phyloP scores from a whole-genome alignment of 192 early-diverging fungal genomes.

The Entophlyctis helioformis region DNA sequence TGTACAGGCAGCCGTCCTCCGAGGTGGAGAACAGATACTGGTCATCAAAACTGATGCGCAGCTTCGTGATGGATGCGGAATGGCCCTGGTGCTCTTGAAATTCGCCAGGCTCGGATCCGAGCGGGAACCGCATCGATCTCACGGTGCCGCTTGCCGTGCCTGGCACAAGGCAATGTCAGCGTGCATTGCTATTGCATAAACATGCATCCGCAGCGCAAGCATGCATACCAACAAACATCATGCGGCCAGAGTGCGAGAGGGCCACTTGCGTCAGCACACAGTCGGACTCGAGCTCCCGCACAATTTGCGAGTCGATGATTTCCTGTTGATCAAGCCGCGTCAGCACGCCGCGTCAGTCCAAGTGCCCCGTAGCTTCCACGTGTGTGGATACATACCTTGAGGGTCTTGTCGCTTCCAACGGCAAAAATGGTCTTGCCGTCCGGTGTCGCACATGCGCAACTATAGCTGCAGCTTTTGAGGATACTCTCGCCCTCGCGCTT shows the following conservation, averaged over 20 bases:
- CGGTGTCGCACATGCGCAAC: conserved; percentile 21
- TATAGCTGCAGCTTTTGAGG: conserved; percentile 35
- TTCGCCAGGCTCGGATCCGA: conserved; percentile 25
- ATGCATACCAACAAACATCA: conserved; percentile 43
- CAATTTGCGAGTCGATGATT: conserved; percentile 41
- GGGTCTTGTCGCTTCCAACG: conserved; percentile 35
- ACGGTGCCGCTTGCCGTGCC: conserved; percentile 31
- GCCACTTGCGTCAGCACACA: conserved; percentile 35
- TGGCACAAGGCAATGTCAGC: neutral
- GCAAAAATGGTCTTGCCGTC: conserved; percentile 35
- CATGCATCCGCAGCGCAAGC: neutral
- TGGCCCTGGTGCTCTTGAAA: conserved; percentile 44
- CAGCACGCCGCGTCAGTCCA: neutral
- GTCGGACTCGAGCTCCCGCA: conserved; percentile 28
- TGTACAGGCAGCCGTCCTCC: conserved; percentile 37
- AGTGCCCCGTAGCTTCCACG: neutral
- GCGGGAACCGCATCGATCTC: conserved; percentile 35
- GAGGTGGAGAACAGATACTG: conserved; percentile 30
- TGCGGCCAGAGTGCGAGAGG: conserved; percentile 32
- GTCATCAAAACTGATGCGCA: conserved; percentile 35
- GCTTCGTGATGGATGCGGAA: conserved; percentile 21
- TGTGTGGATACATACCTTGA: conserved; percentile 26
- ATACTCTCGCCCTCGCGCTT: conserved; percentile 45
- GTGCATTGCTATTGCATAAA: conserved; percentile 1
- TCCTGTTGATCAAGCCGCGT: conserved; percentile 13